Conservation (phyloP, 2,329 filamentous ascomycete genomes). For the Hymenoscyphus scutula region DNA sequence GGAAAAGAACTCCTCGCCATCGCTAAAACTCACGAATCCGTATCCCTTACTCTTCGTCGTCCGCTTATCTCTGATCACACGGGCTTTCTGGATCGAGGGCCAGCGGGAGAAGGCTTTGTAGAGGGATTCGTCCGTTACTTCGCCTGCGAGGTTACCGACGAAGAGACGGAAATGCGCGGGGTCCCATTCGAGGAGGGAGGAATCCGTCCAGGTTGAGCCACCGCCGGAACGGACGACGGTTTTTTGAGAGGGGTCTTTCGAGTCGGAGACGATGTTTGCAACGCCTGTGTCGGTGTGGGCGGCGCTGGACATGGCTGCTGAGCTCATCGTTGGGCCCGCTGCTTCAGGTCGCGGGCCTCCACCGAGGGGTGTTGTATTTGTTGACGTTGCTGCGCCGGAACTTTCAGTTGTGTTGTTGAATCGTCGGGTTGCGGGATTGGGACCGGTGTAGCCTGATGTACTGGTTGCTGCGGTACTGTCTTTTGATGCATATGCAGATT, state of each 20-base stretch:
- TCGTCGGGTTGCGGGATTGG: constrained; percentile 27
- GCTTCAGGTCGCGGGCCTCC: constrained; percentile 16
- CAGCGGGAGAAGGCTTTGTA: constrained; percentile 92
- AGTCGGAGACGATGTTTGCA: constrained; percentile 41
- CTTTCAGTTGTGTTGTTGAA: constrained; percentile 41
- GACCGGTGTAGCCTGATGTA: constrained; percentile 31
- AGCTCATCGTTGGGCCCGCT: constrained; percentile 69
- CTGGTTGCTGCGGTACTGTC: constrained; percentile 44
- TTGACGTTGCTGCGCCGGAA: constrained; percentile 43
- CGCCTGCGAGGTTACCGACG: constrained; percentile 93
- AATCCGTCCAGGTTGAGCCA: constrained; percentile 89
- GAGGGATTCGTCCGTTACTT: constrained; percentile 94
- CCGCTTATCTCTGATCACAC: constrained; percentile 91
- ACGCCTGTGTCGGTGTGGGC: constrained; percentile 47
- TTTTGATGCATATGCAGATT: constrained; percentile 76
- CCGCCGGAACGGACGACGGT: constrained; percentile 88
- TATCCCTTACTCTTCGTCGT: constrained; percentile 96
- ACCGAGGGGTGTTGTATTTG: constrained; percentile 45
- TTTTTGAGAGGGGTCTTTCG: constrained; percentile 63
- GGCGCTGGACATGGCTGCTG: constrained; percentile 56
- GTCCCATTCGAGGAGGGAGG: constrained; percentile 90
- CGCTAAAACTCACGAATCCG: constrained; percentile 93
- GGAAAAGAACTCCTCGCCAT: constrained; percentile 94
- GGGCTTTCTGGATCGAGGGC: constrained; percentile 83
- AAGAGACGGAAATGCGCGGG: constrained; percentile 92